Percentiles rank a stretch among this genome's conserved stretches.
Evolutionary conservation across 371 early-diverging fungal species (phyloP).

Genomic region (Mortierella sp.): DNA sequence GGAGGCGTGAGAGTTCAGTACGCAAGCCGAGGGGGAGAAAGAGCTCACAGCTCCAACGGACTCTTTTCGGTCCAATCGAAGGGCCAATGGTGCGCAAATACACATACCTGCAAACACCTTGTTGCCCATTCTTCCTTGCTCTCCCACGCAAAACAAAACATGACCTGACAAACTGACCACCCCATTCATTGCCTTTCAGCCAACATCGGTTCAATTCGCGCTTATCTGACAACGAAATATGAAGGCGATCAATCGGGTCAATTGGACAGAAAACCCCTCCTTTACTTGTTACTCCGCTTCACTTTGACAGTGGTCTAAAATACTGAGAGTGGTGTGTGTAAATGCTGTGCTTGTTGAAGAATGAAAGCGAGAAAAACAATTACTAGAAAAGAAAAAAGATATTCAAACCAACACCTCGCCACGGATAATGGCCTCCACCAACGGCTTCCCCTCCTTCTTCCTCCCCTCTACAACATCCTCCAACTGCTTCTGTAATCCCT

Average conservation of each 20-base stretch:
- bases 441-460: conserved; percentile 35
- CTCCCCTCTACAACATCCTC: conserved; percentile 26
- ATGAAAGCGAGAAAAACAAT: background rate
- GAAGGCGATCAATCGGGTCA: background rate
- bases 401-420: conserved; percentile 16
- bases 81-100: background rate
- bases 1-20: background rate
- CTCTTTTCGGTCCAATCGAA: background rate
- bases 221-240: background rate
- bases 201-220: background rate
- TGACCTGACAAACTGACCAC: background rate
- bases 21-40: background rate
- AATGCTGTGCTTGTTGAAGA: background rate
- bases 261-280: background rate
- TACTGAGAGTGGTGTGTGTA: background rate
- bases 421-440: conserved; percentile 13
- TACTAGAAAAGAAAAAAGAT: background rate
- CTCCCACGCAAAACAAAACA: background rate
- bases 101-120: background rate
- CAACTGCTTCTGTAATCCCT: conserved; percentile 25
- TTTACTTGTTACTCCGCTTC: background rate
- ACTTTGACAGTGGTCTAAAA: background rate
- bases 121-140: background rate
- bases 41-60: background rate
- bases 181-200: background rate